These are phyloP conservation scores for Naumovozyma dairenensis DNA, from an alignment of 805 yeast genomes.

Conservation along the genomic window DNA sequence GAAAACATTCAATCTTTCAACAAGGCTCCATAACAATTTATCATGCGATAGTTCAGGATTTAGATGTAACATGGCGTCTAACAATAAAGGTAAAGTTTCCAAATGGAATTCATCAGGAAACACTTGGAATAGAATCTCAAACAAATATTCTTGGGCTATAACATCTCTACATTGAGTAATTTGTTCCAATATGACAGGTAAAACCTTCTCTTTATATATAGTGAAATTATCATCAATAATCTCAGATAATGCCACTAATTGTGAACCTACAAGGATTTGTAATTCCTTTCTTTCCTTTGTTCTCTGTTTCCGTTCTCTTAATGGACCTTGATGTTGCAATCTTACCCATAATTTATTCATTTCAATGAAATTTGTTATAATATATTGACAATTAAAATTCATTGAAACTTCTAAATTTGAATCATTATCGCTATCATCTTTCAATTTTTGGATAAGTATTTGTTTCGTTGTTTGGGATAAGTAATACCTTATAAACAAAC, in stretches of 20 bases:
- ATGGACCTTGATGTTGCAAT: slow-evolving; percentile 89
- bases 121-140: slow-evolving; percentile 87
- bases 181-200: slow-evolving; percentile 81
- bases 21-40: slow-evolving; percentile 56
- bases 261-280: slow-evolving; percentile 86
- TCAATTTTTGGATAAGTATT: slow-evolving; percentile 20
- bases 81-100: slow-evolving; percentile 54
- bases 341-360: slow-evolving; percentile 98
- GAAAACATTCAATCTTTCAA: slow-evolving; percentile 46
- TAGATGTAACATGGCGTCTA: slow-evolving; percentile 55
- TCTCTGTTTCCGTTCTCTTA: slow-evolving; percentile 67
- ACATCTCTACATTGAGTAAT: slow-evolving; percentile 86
- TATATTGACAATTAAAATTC: slow-evolving; percentile 46
- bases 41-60: slow-evolving; percentile 63
- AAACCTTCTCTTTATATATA: slow-evolving; percentile 39
- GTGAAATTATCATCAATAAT: slow-evolving; percentile 60
- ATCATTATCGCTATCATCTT: slow-evolving; percentile 8
- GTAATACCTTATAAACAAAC: slow-evolving; percentile 82
- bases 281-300: slow-evolving; percentile 76
- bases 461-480: slow-evolving; percentile 69
- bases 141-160: slow-evolving; percentile 82
- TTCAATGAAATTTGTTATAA: slow-evolving; percentile 81
- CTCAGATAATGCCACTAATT: slow-evolving; percentile 80
- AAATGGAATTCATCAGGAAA: slow-evolving; percentile 91
- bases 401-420: neutral